Conservation (phyloP, 2,329 filamentous ascomycete species). For the Xylariaceae sp. region DNA sequence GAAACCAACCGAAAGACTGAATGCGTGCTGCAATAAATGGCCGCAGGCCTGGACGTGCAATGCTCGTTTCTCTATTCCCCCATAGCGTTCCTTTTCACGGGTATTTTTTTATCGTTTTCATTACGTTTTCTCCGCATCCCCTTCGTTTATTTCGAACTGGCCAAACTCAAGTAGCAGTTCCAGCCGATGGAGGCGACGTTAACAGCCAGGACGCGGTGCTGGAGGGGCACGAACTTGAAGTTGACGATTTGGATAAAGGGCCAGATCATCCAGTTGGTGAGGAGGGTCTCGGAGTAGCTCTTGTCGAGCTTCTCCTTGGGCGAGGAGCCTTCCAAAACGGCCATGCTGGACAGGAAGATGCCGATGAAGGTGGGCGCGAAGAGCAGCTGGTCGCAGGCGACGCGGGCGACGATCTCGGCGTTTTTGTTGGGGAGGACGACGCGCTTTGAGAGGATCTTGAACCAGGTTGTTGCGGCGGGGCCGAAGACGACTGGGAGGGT, state of each 20-base stretch:
- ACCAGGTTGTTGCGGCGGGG: conserved; percentile 83
- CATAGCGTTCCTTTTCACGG: not conserved
- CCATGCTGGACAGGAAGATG: conserved; percentile 79
- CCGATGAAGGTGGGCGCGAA: conserved; percentile 83
- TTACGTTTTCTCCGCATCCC: not conserved
- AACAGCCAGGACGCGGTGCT: conserved; percentile 79
- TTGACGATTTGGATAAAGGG: conserved; percentile 79
- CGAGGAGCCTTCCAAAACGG: conserved; percentile 64
- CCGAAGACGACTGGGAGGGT: conserved; percentile 65
- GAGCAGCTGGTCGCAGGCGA: conserved; percentile 71
- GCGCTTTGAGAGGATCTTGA: conserved; percentile 66
- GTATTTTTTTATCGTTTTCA: not conserved
- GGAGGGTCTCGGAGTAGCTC: conserved; percentile 66
- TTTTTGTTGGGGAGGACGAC: conserved; percentile 61
- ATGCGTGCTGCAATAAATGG: not conserved
- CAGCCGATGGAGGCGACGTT: conserved; percentile 70
- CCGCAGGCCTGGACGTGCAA: not conserved
- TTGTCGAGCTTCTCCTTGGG: conserved; percentile 62
- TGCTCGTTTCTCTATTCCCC: not conserved
- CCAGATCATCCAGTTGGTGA: conserved; percentile 85
- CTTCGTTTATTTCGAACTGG: conserved; percentile 42
- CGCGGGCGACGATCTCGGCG: conserved; percentile 69
- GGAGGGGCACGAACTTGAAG: conserved; percentile 79
- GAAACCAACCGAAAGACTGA: not conserved
- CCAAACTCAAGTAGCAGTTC: conserved; percentile 60